Conservation (phyloP, 352 stramenopile genomes). For the Globisporangium lucens region DNA sequence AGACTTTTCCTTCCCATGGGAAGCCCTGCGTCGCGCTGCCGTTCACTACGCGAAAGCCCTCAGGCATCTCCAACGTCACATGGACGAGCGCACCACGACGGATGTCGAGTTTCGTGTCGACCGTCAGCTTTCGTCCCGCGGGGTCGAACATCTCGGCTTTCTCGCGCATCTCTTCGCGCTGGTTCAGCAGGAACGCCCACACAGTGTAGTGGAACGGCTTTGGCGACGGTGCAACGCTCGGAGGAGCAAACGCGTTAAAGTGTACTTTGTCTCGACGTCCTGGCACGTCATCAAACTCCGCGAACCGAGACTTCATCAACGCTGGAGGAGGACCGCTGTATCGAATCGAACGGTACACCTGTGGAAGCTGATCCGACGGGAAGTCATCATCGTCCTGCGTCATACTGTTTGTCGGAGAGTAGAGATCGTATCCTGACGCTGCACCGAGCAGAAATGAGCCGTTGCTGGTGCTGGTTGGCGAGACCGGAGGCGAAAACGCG, state of each 20-base stretch:
- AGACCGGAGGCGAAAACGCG: conserved; percentile 39
- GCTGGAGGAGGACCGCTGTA: conserved; percentile 28
- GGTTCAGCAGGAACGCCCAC: conserved; percentile 72
- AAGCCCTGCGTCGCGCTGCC: conserved; percentile 63
- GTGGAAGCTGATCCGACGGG: conserved; percentile 65
- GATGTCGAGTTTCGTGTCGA: conserved; percentile 65
- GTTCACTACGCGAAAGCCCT: conserved; percentile 60
- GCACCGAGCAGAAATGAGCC: conserved; percentile 21
- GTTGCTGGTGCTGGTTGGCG: conserved; percentile 26
- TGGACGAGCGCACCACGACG: conserved; percentile 73
- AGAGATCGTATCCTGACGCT: conserved; percentile 32
- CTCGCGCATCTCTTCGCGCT: conserved; percentile 68
- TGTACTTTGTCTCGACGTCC: conserved; percentile 65
- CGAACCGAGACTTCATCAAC: conserved; percentile 16
- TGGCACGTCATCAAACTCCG: conserved; percentile 41
- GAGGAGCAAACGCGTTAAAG: conserved; percentile 72
- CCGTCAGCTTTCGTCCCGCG: conserved; percentile 37
- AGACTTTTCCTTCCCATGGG: conserved; percentile 67
- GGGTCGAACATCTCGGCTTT: conserved; percentile 37
- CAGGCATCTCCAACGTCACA: conserved; percentile 61
- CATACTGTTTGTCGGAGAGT: conserved; percentile 59
- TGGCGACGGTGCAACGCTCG: conserved; percentile 49
- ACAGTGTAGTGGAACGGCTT: conserved; percentile 69
- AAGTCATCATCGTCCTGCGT: conserved; percentile 38
- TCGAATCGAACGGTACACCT: conserved; percentile 73